Evolutionary conservation across 371 early-diverging fungal genomes (phyloP), one percentile per base, ranked within the genome.

Genomic region (Zychaea mexicana): DNA sequence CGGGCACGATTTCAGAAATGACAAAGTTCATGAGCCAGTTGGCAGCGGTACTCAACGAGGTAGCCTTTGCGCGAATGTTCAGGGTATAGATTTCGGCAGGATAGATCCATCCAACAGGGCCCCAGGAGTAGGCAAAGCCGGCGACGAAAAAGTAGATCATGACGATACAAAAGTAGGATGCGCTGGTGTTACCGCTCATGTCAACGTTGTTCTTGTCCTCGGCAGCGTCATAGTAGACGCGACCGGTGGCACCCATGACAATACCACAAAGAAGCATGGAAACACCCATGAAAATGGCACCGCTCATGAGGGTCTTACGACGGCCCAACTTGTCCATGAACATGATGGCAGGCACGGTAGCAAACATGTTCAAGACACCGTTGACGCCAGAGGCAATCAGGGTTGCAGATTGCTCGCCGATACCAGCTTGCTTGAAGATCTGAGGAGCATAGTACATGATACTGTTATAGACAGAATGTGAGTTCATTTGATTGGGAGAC

Each of bases 361-460:
- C 76, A 54, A 88, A 57, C 62, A 90, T 79, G 67, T 92, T 91
- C 52, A 92, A 73, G 58, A 88, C 81, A 68, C 92, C 91, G 46
- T 91, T 87, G 68, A 91, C 85, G 47, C 88, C 90, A 17, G 89
- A 89, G 19, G 91, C 92, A 52, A 88, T 80, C 68, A 91, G 75
- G 57, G 81, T 70, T 36, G 85, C 79, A 32, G 86, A 70, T 61
- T 68, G 57, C 3, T 45, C 70, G 4, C 9, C 15, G 65, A 92
- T 70, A 65, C 92, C 91, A 27, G 90, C 86, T 55, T 86, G 85
- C 64, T 82, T 66, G 83, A 92, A 91, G 63, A 93, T 90, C 12
- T 63, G 73, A 17, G 90, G 88, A 52, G 90, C 87, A 52, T 86
- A 90, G 19, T 65, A 65, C 63, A 54, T 54, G 33, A 62, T 69